Evolutionary conservation across 2,329 filamentous ascomycete genomes (phyloP), one percentile per base, ranked within the genome.

Genomic region (Hypoxylon sp.): DNA sequence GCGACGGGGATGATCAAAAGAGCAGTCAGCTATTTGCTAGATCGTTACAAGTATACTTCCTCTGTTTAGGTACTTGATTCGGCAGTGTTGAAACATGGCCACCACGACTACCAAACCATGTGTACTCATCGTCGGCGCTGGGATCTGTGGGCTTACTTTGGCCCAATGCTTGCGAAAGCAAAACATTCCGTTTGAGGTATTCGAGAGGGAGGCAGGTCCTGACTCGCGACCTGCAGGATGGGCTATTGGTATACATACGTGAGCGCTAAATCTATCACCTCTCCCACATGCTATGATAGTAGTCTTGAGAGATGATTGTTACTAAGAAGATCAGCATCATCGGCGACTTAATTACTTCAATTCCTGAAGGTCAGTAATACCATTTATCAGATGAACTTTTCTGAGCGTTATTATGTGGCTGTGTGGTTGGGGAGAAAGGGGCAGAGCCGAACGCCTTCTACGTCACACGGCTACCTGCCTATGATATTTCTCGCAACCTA

Each of bases 201-300:
- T 56, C 17, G 60, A 63, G 23, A 30, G 53, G 13, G 58, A 61
- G n/a, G 12, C 38, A 2, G 34, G 29, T 4, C 34, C 46, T 7
- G n/a, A 38, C 12, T 46, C 56, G 19, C 48, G 58, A 3, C 36
- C 47, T 8, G 32, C 49, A 34, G 59, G 60, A 19, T 63, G 60
- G 60, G 58, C 56, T 2, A 55, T 61, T 30, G 58, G 34, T 8
- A 21, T 62, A 44, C 60, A 62, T 30, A 26, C 44, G 60, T 62
- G 16, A 42, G 58, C 27, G 11, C 8, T 7, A 17, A 9, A 0
- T 11, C 12, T 13, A 15, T 17, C 16, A 7, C 5, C 12, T 31
- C n/a, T 6, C 15, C 13, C 13, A n/a, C n/a, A n/a, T n/a, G n/a
- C n/a, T n/a, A n/a, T n/a, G n/a, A n/a, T n/a, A n/a, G 13, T 12